These are phyloP conservation scores for Monosporascus cannonballus DNA, from an alignment of 2,329 filamentous ascomycete genomes.

Conservation along the genomic window DNA sequence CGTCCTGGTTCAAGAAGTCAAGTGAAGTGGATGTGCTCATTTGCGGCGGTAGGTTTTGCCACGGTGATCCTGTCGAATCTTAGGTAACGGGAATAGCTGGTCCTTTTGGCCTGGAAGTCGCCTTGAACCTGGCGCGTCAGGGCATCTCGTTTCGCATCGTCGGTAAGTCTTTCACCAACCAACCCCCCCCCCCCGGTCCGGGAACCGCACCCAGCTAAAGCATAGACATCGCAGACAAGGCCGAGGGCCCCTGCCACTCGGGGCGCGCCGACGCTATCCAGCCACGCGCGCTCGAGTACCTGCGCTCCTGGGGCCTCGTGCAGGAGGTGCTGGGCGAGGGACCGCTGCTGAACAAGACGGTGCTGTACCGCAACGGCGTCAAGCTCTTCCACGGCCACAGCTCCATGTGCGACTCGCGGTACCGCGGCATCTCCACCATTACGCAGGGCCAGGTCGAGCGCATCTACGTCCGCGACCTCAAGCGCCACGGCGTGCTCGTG, in stretches of 20 bases:
- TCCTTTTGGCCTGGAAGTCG: constrained; percentile 24
- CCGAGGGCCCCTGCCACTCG: constrained; percentile 17
- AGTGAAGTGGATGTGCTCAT: constrained; percentile 28
- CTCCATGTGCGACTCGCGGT: constrained; percentile 27
- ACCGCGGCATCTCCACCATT: constrained; percentile 28
- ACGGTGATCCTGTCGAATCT: neutral
- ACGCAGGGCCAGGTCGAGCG: constrained; percentile 30
- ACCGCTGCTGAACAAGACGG: constrained; percentile 25
- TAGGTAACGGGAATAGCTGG: constrained; percentile 18
- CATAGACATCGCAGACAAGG: constrained; percentile 18
- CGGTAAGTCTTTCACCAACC: constrained; percentile 13
- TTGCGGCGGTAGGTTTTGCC: constrained; percentile 21
- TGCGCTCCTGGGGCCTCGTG: constrained; percentile 9
- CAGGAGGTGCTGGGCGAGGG: constrained; percentile 26
- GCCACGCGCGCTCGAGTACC: constrained; percentile 11
- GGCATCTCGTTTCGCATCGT: constrained; percentile 29
- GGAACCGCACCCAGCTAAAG: too few species aligned
- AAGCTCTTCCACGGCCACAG: constrained; percentile 20
- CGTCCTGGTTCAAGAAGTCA: constrained; percentile 20
- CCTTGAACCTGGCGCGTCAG: constrained; percentile 24
- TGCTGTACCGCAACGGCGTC: constrained; percentile 23
- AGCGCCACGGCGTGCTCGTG: constrained; percentile 25
- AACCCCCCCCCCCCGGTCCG: neutral
- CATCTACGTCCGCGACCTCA: constrained; percentile 29
- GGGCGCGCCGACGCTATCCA: constrained; percentile 13